phyloP scores from a whole-genome alignment of 768 basidiomycete genomes.

The Naematelia aurantialba region DNA sequence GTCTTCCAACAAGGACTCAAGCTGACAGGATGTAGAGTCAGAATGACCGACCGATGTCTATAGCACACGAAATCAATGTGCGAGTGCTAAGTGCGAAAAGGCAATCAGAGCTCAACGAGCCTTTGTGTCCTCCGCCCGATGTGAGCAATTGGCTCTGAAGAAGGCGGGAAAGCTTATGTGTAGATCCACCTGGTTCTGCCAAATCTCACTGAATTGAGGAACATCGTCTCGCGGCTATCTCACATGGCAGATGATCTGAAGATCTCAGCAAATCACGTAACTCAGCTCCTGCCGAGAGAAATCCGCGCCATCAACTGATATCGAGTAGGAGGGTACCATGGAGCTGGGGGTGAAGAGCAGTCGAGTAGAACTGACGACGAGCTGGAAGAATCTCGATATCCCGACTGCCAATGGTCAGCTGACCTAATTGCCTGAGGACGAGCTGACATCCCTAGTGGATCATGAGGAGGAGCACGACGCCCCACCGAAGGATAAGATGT shows the following conservation, averaged over 20 bases:
- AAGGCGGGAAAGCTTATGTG: neutral
- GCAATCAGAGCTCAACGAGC: constrained; percentile 44
- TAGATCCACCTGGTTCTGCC: constrained; percentile 47
- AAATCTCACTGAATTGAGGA: constrained; percentile 36
- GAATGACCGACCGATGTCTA: constrained; percentile 21
- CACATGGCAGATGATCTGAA: constrained; percentile 41
- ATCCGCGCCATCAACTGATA: constrained; percentile 9
- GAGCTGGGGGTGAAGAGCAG: constrained; percentile 28
- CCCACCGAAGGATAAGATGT: constrained; percentile 35
- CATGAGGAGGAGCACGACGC: constrained; percentile 22
- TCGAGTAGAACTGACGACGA: constrained; percentile 36
- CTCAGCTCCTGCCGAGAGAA: constrained; percentile 3
- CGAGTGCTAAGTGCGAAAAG: constrained; percentile 36
- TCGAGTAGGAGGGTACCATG: constrained; percentile 40
- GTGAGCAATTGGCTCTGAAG: constrained; percentile 32
- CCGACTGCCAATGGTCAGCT: constrained; percentile 36
- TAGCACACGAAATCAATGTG: constrained; percentile 47
- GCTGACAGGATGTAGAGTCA: constrained; percentile 15
- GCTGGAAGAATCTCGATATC: constrained; percentile 39
- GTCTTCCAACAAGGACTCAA: neutral
- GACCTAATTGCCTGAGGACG: neutral
- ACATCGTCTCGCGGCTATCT: constrained; percentile 39
- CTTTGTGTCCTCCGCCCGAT: constrained; percentile 49
- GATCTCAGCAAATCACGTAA: constrained; percentile 44
- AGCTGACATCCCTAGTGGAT: constrained; percentile 8